These are phyloP conservation scores for Leishmania guyanensis DNA, from an alignment of 208 protist genomes.

Conservation along the genomic window DNA sequence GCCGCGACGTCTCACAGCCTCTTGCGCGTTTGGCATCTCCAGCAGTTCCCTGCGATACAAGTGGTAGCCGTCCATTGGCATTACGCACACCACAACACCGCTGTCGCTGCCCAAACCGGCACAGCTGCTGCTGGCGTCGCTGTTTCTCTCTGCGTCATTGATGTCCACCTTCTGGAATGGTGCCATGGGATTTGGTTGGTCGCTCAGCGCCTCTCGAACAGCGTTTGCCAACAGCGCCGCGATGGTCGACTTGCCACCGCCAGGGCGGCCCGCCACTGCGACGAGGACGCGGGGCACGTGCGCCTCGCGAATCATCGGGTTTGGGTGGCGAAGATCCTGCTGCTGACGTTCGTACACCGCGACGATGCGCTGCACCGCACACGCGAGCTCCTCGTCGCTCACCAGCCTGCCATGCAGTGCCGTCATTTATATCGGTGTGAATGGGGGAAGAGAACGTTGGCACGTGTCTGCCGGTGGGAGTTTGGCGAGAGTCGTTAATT, in stretches of 20 bases:
- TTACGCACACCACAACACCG: slow-evolving; percentile 48
- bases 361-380: slow-evolving; percentile 28
- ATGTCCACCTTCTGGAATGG: slow-evolving; percentile 12
- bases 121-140: slow-evolving; percentile 3
- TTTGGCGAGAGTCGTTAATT: not conserved
- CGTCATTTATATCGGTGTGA: slow-evolving; percentile 5
- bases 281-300: slow-evolving; percentile 60
- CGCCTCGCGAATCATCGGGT: slow-evolving; percentile 25
- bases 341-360: slow-evolving; percentile 20
- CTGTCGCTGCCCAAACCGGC: not conserved
- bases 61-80: slow-evolving; percentile 90
- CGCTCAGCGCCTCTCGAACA: slow-evolving; percentile 31
- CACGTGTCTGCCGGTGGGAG: not conserved
- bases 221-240: slow-evolving; percentile 41
- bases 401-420: slow-evolving; percentile 9
- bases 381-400: slow-evolving; percentile 14
- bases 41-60: slow-evolving; percentile 49
- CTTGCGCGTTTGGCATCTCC: slow-evolving; percentile 54
- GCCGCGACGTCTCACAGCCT: slow-evolving; percentile 65
- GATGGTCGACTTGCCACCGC: slow-evolving; percentile 74
- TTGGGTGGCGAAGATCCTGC: slow-evolving; percentile 19
- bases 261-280: slow-evolving; percentile 72
- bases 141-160: slow-evolving; percentile 17
- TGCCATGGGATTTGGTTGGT: slow-evolving; percentile 17
- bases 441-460: not conserved